Evolutionary conservation across 352 stramenopile genomes (phyloP), one percentile per base, ranked within the genome.

Genomic region (Globisporangium nodosum): DNA sequence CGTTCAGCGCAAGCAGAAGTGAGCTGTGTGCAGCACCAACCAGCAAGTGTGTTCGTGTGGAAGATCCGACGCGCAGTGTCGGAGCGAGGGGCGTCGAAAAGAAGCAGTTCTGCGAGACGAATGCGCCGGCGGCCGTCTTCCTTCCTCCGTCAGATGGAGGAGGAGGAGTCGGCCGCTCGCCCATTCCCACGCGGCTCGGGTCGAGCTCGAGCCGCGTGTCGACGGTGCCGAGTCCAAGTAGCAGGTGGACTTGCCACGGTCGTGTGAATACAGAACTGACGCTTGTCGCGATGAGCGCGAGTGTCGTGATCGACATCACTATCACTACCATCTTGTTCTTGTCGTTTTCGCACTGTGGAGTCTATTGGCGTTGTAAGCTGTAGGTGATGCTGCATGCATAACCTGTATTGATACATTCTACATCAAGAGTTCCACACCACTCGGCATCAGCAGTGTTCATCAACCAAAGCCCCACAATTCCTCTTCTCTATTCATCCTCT

Each of bases 241-340:
- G 58, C 58, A 64, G 58, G 49, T 64, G 51, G 55, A 42, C 58
- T 58, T 52, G 58, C 58, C 58, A 58, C 58, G 45, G 50, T 46
- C 13, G 49, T 54, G 51, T 54, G 45, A 58, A 64, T 58, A 35
- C 27, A 49, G 49, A 56, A 8, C 18, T 43, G 37, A 12, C 18
- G 40, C 52, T 58, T 43, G 37, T 50, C 49, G 48, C 15, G 37
- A 18, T 45, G 43, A 49, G 43, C 43, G 49, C 30, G 49, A 54
- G 49, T 21, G 30, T 18, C 37, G 20, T 37, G 48, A 50, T 33
- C 46, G 20, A 50, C 20, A 33, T 52, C 24, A 52, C 20, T 11
- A 35, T 39, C 24, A 12, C 13, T 16, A 5, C 21, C 48, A 40
- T 37, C 2, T 52, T 52, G 27, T 30, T 33, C 27, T 39, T 52